These are phyloP conservation scores for Boletus pseudopeckii DNA, from an alignment of 768 basidiomycete species.

Conservation along the genomic window DNA sequence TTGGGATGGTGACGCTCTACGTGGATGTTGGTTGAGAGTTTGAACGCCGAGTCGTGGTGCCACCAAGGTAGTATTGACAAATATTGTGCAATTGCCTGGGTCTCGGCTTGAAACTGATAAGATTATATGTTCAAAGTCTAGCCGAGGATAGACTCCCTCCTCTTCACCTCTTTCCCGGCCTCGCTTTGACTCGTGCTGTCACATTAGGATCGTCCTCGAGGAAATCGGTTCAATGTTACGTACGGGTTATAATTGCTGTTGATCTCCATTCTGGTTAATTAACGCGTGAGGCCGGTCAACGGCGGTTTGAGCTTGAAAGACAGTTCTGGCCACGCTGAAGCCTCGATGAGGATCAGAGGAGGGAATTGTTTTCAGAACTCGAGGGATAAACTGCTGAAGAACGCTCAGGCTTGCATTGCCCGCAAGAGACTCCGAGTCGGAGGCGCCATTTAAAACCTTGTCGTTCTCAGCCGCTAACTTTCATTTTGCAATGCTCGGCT, in stretches of 20 bases:
- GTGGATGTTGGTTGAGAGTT: too few relatives aligned
- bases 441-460: too few relatives aligned
- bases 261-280: constrained; percentile 3
- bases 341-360: not conserved
- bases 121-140: too few relatives aligned
- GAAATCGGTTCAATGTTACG: not conserved
- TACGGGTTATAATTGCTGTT: not conserved
- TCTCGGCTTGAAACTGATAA: too few relatives aligned
- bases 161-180: not conserved
- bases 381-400: not conserved
- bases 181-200: not conserved
- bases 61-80: too few relatives aligned
- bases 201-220: not conserved
- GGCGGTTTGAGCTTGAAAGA: not conserved
- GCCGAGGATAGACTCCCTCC: too few relatives aligned
- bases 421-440: not conserved
- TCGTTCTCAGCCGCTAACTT: too few relatives aligned
- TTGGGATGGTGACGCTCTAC: too few relatives aligned
- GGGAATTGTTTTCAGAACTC: not conserved
- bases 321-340: not conserved
- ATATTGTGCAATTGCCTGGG: too few relatives aligned
- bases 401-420: not conserved
- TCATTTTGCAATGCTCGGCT: not conserved
- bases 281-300: not conserved
- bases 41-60: too few relatives aligned